Conservation (phyloP, 2,329 filamentous ascomycete genomes). For the Fusarium euwallaceae region DNA sequence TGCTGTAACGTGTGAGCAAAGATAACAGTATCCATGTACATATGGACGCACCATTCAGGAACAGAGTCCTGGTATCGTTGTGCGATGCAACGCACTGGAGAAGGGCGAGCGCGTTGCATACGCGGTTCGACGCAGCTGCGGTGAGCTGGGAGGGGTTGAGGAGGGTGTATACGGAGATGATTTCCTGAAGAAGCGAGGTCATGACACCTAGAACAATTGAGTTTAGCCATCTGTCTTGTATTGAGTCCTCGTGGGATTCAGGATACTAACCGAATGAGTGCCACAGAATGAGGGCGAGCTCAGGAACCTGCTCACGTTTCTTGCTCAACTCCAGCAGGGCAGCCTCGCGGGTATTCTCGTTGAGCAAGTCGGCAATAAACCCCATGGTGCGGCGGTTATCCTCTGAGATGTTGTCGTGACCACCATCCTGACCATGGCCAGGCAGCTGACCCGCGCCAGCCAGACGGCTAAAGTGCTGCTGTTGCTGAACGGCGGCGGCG, state of each 20-base stretch:
- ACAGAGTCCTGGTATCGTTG: slow-evolving; percentile 93
- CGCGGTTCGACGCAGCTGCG: slow-evolving; percentile 95
- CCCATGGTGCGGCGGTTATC: slow-evolving; percentile 93
- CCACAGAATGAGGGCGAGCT: slow-evolving; percentile 96
- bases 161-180: slow-evolving; percentile 97
- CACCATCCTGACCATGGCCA: slow-evolving; percentile 66
- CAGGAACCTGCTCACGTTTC: slow-evolving; percentile 97
- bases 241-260: slow-evolving; percentile 5
- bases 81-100: slow-evolving; percentile 98
- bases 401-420: slow-evolving; percentile 80
- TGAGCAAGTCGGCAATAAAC: slow-evolving; percentile 92
- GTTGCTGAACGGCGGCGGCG: slow-evolving; percentile 65
- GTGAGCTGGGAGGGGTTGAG: slow-evolving; percentile 97
- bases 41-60: slow-evolving; percentile 81
- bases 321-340: slow-evolving; percentile 97
- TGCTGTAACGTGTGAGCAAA: slow-evolving; percentile 65
- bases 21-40: not conserved
- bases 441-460: slow-evolving; percentile 61
- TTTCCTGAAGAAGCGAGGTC: slow-evolving; percentile 97
- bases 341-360: slow-evolving; percentile 87
- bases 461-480: slow-evolving; percentile 80
- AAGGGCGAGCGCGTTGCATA: slow-evolving; percentile 96
- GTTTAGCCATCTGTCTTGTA: slow-evolving; percentile 36
- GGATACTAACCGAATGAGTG: slow-evolving; percentile 88
- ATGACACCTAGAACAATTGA: slow-evolving; percentile 80